Conservation (phyloP, 441 rosid species). For the Sinapis alba region DNA sequence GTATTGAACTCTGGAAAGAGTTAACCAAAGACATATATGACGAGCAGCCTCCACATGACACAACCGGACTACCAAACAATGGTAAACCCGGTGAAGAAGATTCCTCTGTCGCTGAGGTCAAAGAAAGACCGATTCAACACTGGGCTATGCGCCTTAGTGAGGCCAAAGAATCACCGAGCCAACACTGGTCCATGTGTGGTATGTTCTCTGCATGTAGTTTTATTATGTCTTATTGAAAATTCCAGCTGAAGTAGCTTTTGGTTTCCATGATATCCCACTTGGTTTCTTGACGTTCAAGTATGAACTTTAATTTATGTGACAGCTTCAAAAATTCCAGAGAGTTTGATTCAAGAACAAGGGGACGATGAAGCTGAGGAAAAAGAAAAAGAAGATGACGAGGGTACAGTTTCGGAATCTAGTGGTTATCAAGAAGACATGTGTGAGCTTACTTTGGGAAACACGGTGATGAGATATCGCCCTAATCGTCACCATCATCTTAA, state of each 20-base stretch:
- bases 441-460: constrained; percentile 1
- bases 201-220: constrained; percentile 4
- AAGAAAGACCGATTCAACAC: constrained; percentile 18
- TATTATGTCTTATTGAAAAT: neutral
- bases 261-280: neutral
- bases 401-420: neutral
- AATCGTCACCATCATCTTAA: neutral
- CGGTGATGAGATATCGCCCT: neutral
- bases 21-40: constrained; percentile 1
- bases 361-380: neutral
- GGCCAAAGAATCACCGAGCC: neutral
- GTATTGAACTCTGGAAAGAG: constrained; percentile 23
- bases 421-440: neutral
- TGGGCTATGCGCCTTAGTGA: constrained; percentile 6
- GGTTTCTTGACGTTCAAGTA: constrained; percentile 19
- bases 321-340: constrained; percentile 14
- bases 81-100: constrained; percentile 1
- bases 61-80: neutral
- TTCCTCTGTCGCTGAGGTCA: constrained; percentile 4
- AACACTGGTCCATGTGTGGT: constrained; percentile 22
- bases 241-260: neutral
- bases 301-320: neutral
- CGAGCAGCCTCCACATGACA: neutral
- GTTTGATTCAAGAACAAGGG: constrained; percentile 4
- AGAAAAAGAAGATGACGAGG: neutral